Evolutionary conservation across 371 early-diverging fungal genomes (phyloP), one percentile per base, ranked within the genome.

Genomic region (Cokeromyces recurvatus): DNA sequence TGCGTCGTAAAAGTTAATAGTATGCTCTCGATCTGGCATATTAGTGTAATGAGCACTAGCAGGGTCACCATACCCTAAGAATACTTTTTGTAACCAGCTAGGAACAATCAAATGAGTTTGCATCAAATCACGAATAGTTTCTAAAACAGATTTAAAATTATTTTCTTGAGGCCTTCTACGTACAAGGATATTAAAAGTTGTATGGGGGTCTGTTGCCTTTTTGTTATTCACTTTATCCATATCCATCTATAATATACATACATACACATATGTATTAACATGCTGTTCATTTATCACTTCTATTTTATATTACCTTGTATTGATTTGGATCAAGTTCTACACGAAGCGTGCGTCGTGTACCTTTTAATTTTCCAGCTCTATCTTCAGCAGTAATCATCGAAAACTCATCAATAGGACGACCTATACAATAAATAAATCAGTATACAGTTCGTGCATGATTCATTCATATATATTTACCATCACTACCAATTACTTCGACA

Each of bases 61-160:
- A 6, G 95, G 92, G 57, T 95, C 90, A 31, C 96, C 97, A 56
- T 97, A 97, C 22, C 98, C 98, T 32, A 98, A 69, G 34, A 95
- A 83, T 4, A 90, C 82, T 36, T 90, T 79, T 19, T 86, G 79
- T 19, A 97, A 64, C 97, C 97, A 98, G 5, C 82, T 82, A 6
- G 98, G 98, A 0, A 97, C 82, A 19, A 77, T 77, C 2, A 79
- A 50, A 21, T 89, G 86, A 43, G 76, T 79, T 52, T 85, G 84
- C 86, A 91, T 86, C 50, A 94, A 57, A 47, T 89, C 90, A 12
- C 95, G 85, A 23, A 95, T 85, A 0, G 92, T 87, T 51, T 93
- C 91, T 24, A 95, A 64, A 1, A 94, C 90, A 2, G 90, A 79
- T 62, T 90, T 92, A 59, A 95, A 95, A 63, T 93, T 94, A 68